A percentile compares a stretch with the other conserved stretches of the same genome.
These are phyloP conservation scores for Lactifluus subvellereus DNA, from an alignment of 768 basidiomycete genomes.

Conservation along the genomic window DNA sequence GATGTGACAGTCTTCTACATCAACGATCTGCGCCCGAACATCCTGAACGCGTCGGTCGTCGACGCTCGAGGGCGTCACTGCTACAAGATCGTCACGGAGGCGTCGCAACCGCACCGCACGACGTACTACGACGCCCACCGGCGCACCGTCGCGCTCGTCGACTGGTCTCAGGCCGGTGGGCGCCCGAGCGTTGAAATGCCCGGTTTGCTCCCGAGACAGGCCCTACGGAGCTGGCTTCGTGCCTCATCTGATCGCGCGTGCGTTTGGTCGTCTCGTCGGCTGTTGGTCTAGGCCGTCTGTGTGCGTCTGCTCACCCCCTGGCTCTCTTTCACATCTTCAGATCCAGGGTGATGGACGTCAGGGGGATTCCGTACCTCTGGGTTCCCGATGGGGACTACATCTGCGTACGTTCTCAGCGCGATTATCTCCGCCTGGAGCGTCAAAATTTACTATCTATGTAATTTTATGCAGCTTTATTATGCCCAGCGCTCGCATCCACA, in stretches of 20 bases:
- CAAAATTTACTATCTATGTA: background rate
- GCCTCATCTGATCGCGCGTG: slow-evolving; percentile 18
- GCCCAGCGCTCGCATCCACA: slow-evolving; percentile 2
- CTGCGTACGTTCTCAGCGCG: slow-evolving; percentile 11
- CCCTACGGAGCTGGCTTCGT: slow-evolving; percentile 20
- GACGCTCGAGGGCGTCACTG: slow-evolving; percentile 14
- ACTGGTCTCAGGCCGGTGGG: slow-evolving; percentile 11
- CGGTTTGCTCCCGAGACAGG: slow-evolving; percentile 18
- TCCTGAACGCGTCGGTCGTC: slow-evolving; percentile 23
- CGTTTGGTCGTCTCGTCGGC: background rate
- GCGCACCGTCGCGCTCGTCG: slow-evolving; percentile 22
- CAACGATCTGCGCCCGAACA: slow-evolving; percentile 20
- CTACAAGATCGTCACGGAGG: slow-evolving; percentile 21
- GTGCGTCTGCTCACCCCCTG: background rate
- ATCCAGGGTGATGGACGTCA: slow-evolving; percentile 22
- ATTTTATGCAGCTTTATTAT: slow-evolving; percentile 10
- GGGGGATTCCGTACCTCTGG: slow-evolving; percentile 21
- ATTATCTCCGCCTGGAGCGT: background rate
- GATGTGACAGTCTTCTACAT: slow-evolving; percentile 14
- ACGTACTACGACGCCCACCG: slow-evolving; percentile 14
- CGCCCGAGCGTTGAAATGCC: slow-evolving; percentile 21
- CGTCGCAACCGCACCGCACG: slow-evolving; percentile 14
- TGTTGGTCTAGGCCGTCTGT: background rate
- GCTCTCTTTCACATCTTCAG: background rate
- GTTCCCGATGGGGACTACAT: slow-evolving; percentile 22